Evolutionary conservation across 1,284 basidiomycete species (phyloP), one percentile per base, ranked within the genome.

Genomic region (Trametes sp.): DNA sequence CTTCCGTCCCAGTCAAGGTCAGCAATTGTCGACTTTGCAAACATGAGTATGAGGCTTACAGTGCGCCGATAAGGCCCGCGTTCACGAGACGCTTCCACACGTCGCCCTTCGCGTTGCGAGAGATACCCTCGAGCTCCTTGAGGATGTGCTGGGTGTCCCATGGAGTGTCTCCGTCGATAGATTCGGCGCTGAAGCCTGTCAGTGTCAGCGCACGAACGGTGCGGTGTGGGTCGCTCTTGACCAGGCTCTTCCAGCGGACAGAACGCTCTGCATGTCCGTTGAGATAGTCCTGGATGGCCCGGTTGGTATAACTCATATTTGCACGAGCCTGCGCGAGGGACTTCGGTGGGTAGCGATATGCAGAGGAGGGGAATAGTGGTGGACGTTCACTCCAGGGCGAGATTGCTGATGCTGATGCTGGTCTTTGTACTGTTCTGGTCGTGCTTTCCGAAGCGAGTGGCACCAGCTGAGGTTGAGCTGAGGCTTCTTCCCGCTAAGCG

Each of bases 151-250:
- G 38, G 9, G 36, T 31, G 28, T 58, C 56, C 36, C 36, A 36
- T 7, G 38, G 26, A 2, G 46, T 48, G 42, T 53, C 51, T 7
- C 57, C 50, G 10, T 59, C 57, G 6, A 59, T 19, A 9, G 57
- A 46, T 31, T 53, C 50, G 11, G 29, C 51, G 28, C 24, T 24
- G 28, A 42, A 29, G 1, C 35, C 38, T 1, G 28, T 53, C 26
- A 59, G 50, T 9, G 11, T 26, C 5, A 59, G 50, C 14, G 36
- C 50, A 16, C 50, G 57, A 0, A 59, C 42, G 10, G 35, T 41
- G 31, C 57, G 50, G 16, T 42, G 50, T 14, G 57, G 57, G 24
- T 59, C 57, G 31, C 33, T 58, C 28, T 42, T 59, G 50, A 51
- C 16, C 2, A 59, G 21, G 29, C 45, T 41, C 42, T 51, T 44